Conservation (phyloP, 495 filamentous ascomycete species). For the Xylaria longipes region DNA sequence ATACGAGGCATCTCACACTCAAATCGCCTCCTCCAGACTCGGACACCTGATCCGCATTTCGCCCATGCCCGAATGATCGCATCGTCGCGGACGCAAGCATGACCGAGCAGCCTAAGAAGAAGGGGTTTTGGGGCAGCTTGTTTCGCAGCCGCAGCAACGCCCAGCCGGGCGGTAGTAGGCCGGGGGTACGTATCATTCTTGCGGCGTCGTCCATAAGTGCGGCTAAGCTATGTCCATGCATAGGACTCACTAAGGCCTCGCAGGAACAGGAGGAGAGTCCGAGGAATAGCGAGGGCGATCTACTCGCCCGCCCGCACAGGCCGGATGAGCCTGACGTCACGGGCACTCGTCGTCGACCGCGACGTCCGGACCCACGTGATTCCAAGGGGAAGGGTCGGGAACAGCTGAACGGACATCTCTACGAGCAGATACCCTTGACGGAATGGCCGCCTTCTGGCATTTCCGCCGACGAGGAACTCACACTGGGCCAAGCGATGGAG, state of each 20-base stretch:
- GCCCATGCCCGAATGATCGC: slow-evolving; percentile 24
- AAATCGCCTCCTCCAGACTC: slow-evolving; percentile 25
- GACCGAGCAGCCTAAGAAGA: slow-evolving; percentile 44
- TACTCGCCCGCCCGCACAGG: slow-evolving; percentile 31
- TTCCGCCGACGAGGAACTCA: slow-evolving; percentile 49
- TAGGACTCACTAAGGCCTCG: slow-evolving; percentile 24
- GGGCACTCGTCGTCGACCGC: slow-evolving; percentile 46
- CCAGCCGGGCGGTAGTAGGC: slow-evolving; percentile 33
- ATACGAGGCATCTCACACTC: slow-evolving; percentile 27
- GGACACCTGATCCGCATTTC: slow-evolving; percentile 29
- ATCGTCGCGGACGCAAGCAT: slow-evolving; percentile 31
- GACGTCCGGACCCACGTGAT: slow-evolving; percentile 45
- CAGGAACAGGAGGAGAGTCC: slow-evolving; percentile 36
- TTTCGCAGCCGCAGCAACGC: slow-evolving; percentile 46
- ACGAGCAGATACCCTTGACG: slow-evolving; percentile 49
- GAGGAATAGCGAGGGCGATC: slow-evolving; percentile 42
- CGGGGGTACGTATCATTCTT: slow-evolving; percentile 42
- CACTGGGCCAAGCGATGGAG: slow-evolving; percentile 53
- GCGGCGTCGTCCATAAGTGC: slow-evolving; percentile 5
- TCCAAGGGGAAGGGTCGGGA: slow-evolving; percentile 54
- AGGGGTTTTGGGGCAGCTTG: slow-evolving; percentile 45
- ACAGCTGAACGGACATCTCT: slow-evolving; percentile 36
- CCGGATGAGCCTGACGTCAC: slow-evolving; percentile 27
- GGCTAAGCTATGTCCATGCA: slow-evolving; percentile 21
- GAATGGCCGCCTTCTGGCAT: slow-evolving; percentile 57